phyloP scores from a whole-genome alignment of 2,329 filamentous ascomycete genomes.

The Aspergillus niger region DNA sequence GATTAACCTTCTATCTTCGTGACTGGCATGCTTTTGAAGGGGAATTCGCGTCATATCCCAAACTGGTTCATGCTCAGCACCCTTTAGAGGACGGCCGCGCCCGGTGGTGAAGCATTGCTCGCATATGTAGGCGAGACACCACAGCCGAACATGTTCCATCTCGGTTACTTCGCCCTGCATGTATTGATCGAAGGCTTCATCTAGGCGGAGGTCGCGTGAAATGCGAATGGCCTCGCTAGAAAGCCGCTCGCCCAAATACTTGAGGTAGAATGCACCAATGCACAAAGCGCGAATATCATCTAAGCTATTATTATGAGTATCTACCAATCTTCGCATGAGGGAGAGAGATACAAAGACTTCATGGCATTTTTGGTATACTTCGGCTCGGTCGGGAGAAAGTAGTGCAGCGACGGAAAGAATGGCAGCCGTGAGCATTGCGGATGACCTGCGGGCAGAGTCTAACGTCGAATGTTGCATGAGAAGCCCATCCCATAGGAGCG shows the following conservation, averaged over 20 bases:
- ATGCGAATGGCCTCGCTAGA: slow-evolving; percentile 54
- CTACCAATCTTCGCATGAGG: slow-evolving; percentile 48
- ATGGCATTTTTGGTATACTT: slow-evolving; percentile 52
- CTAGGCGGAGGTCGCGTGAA: slow-evolving; percentile 53
- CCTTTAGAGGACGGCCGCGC: slow-evolving; percentile 55
- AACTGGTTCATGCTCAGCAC: slow-evolving; percentile 54
- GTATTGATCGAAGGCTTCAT: slow-evolving; percentile 46
- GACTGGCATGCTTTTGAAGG: slow-evolving; percentile 41
- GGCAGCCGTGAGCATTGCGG: slow-evolving; percentile 52
- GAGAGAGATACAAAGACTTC: slow-evolving; percentile 54
- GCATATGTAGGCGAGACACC: slow-evolving; percentile 60
- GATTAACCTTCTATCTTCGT: slow-evolving; percentile 51
- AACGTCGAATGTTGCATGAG: slow-evolving; percentile 33
- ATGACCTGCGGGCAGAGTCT: slow-evolving; percentile 50
- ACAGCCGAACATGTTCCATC: slow-evolving; percentile 53
- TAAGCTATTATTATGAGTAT: slow-evolving; percentile 53
- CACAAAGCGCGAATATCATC: slow-evolving; percentile 58
- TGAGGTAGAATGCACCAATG: slow-evolving; percentile 59
- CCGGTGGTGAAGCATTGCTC: slow-evolving; percentile 61
- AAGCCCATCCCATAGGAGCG: slow-evolving; percentile 47
- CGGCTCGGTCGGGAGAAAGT: slow-evolving; percentile 51
- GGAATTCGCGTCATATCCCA: slow-evolving; percentile 55
- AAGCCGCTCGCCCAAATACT: slow-evolving; percentile 59
- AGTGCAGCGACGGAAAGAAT: slow-evolving; percentile 56
- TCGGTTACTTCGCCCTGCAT: slow-evolving; percentile 35